Base-by-base conservation (phyloP, 176 grass and related monocot species). In the Oryza nivara region DNA sequence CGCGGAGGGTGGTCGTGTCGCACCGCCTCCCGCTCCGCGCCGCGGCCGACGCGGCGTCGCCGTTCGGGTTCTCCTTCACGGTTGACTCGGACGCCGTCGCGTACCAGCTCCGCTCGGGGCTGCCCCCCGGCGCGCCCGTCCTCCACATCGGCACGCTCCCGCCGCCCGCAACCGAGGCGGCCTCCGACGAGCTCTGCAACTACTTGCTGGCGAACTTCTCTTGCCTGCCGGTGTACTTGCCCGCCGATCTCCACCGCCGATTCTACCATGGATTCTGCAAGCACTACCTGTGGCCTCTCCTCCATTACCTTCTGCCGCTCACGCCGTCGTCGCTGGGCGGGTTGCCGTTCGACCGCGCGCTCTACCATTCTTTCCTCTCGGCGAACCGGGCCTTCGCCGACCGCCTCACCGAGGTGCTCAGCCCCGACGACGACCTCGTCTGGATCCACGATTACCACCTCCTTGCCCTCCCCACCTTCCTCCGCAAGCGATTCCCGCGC, bases 391-490 rank as follows among this genome's bases (percentile, higher is more conserved):
- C 87, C 47, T 98, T 93, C 73, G 96, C 96, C 9, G 96, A 98
- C 80, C 89, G 96, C 36, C 65, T 98, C 28, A 98, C 91, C 12
- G 96, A 98, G 89, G 79, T 98, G 20, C 92, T 98, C 46, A 64
- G 67, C 71, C 91, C 96, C 60, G 96, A 98, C 52, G 92, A 93
- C 11, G 95, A 98, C 88, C 81, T 91, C 68, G 95, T 97, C 60
- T 97, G 95, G 95, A 89, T 97, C 86, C 95, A 97, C 58, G 95
- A 97, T 40, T 97, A 97, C 84, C 95, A 97, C 88, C 92, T 97
- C 65, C 88, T 97, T 7, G 92, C 90, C 48, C 84, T 98, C 17
- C 95, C 95, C 19, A 95, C 95, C 81, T 98, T 95, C 82, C 92
- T 98, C 47, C 93, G 96, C 70, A 93, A 93, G 83, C 89, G 96